Base-by-base conservation (phyloP, 1,284 basidiomycete species). In the Sporisorium reilianum region DNA sequence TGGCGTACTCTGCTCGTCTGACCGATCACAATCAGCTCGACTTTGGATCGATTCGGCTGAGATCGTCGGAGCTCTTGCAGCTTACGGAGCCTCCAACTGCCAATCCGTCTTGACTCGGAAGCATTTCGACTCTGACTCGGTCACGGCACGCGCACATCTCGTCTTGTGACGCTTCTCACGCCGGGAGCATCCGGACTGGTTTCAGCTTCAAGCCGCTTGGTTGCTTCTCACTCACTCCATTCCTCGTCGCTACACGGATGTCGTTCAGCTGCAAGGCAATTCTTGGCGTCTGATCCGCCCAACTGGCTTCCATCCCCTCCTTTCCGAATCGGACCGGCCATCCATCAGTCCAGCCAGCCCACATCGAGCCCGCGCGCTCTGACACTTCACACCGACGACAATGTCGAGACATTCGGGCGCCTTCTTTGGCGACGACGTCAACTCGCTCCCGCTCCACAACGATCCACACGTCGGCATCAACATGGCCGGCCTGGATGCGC, bases 391-490 rank as follows among this genome's bases (percentile, higher is more conserved):
- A 6, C 7, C 32, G 32, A 23, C 20, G 22, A 14, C 54, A 41
- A 75, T 75, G 73, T 66, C 73, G 52, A 60, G 73, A 38, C 64
- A 70, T 30, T 75, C 73, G n/a, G 59, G 51, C 36, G 64, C 67
- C 50, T 71, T 71, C 64, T 67, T 67, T 46, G 73, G 67, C 67
- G 67, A 75, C 59, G 67, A 75, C 26, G 38, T 64, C 38, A 54
- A 40, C 32, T 56, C 73, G 23, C 55, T 75, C 14, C 73, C 67
- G 30, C 67, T 71, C 22, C 66, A 69, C 53, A 65, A 65, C 44
- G 67, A 75, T 48, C 64, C 67, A 16, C 73, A 75, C 54, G 73
- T 75, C 32, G 73, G 73, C 54, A 75, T 75, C 73, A 75, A 75
- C 61, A 75, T 75, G 73, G 36, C 67, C 4, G 63, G 63, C 22